These are phyloP conservation scores for Lupinus albus DNA, from an alignment of 306 rosid species.

Conservation along the genomic window DNA sequence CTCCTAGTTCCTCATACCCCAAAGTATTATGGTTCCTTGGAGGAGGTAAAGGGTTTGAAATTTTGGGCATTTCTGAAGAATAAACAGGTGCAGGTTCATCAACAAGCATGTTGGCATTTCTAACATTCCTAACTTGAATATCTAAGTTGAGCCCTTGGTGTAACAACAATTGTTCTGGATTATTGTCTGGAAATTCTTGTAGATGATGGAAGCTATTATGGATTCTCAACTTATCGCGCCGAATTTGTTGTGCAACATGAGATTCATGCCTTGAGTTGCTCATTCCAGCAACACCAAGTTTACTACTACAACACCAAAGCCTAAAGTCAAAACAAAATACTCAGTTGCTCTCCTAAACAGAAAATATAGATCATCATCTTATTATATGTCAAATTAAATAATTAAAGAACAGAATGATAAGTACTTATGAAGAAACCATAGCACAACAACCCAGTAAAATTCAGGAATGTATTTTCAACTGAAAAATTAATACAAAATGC, in stretches of 20 bases:
- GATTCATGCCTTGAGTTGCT: constrained; percentile 63
- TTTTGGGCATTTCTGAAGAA: constrained; percentile 54
- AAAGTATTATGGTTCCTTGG: constrained; percentile 25
- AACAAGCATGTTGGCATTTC: constrained; percentile 60
- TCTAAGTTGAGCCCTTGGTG: constrained; percentile 49
- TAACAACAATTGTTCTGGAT: constrained; percentile 41
- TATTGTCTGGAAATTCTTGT: constrained; percentile 45
- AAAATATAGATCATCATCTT: neutral
- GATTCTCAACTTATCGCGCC: constrained; percentile 81
- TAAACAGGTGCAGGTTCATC: constrained; percentile 48
- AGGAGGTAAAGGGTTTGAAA: constrained; percentile 39
- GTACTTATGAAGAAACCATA: too few relatives aligned
- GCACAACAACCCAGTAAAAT: neutral
- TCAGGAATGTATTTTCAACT: neutral
- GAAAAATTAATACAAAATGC: neutral
- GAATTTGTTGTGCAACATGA: constrained; percentile 86
- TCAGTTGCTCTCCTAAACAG: neutral
- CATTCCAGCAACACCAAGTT: constrained; percentile 53
- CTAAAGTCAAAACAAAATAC: neutral
- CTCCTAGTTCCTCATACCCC: constrained; percentile 40
- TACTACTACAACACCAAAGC: neutral
- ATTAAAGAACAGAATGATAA: neutral
- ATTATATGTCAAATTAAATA: neutral
- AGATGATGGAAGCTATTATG: constrained; percentile 43
- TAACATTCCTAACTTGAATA: constrained; percentile 58